Base-by-base conservation (phyloP, 1,284 basidiomycete genomes). In the Lignosus rhinocerotis region DNA sequence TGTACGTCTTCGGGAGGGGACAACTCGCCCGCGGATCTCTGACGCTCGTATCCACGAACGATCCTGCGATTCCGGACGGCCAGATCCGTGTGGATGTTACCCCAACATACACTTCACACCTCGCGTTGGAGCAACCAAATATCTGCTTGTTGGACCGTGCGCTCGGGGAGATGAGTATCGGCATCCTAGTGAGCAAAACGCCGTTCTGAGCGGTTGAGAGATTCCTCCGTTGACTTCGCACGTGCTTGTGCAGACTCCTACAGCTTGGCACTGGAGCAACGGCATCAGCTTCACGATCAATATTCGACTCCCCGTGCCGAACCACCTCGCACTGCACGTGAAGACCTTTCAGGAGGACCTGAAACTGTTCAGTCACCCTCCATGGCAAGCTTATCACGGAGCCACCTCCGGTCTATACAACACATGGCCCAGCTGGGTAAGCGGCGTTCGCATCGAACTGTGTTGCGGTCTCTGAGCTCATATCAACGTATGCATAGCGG, bases 1-100 rank as follows among this genome's bases (percentile, higher is more conserved):
- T 71, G 12, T 72, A 68, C 51, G 44, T 71, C 25, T 66, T 70
- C 48, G 61, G 66, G 3, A 59, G 66, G 14, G 70, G 70, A 5
- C 32, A 42, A 11, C 52, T 63, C 16, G 51, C 64, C 12, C 46
- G 38, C 0, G 71, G 71, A 6, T 57, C 52, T n/a, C 41, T 73
- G 25, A 53, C 39, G 11, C 41, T 59, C 16, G 14, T 38, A 14
- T 16, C 58, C 6, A 21, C 48, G 3, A 41, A 39, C 14, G 46
- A 44, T 11, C 33, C 19, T 14, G 39, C 51, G 2, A 43, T 67
- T 8, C 45, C 52, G 0, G 55, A 67, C 2, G 63, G 66, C 47
- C 53, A 56, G 10, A 44, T 43, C 12, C 16, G 47, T 4, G 67
- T 72, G 10, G 66, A 70, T 38, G 61, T 72, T 16, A 34, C 46